Evolutionary conservation across 2,329 filamentous ascomycete species (phyloP).

Genomic region (Uncinocarpus reesii): DNA sequence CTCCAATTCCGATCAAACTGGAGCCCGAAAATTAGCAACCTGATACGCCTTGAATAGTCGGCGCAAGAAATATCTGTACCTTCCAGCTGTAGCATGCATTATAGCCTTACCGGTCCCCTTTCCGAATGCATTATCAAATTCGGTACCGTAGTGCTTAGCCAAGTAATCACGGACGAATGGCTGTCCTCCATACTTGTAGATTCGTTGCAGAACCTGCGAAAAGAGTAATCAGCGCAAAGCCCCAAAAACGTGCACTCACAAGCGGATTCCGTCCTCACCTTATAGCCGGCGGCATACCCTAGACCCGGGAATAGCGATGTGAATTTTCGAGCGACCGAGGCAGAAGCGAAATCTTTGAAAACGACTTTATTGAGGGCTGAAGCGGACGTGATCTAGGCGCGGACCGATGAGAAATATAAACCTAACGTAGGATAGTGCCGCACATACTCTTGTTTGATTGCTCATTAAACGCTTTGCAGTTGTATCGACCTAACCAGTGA

Average conservation of each 20-base stretch:
- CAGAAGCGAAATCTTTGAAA: conserved; percentile 78
- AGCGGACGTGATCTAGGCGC: conserved; percentile 43
- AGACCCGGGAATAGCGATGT: conserved; percentile 93
- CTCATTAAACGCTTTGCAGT: conserved; percentile 99
- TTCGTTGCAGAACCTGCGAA: conserved; percentile 67
- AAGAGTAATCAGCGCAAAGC: background rate
- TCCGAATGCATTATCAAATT: conserved; percentile 83
- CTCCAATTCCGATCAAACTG: conserved; percentile 89
- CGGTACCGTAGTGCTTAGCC: conserved; percentile 62
- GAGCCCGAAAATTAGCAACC: conserved; percentile 13
- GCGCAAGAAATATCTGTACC: conserved; percentile 39
- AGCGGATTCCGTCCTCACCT: conserved; percentile 44
- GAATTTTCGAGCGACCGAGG: conserved; percentile 65
- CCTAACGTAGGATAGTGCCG: background rate
- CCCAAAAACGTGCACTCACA: background rate
- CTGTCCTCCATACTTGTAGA: conserved; percentile 99
- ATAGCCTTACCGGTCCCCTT: conserved; percentile 97
- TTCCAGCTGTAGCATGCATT: conserved; percentile 92
- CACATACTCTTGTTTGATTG: conserved; percentile 66
- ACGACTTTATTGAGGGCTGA: conserved; percentile 77
- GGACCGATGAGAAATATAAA: background rate
- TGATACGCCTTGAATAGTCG: background rate
- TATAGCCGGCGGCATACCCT: conserved; percentile 95
- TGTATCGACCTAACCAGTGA: conserved; percentile 67
- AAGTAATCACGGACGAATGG: conserved; percentile 90